phyloP scores from a whole-genome alignment of 2,329 filamentous ascomycete species.

The Parastagonospora nodorum region DNA sequence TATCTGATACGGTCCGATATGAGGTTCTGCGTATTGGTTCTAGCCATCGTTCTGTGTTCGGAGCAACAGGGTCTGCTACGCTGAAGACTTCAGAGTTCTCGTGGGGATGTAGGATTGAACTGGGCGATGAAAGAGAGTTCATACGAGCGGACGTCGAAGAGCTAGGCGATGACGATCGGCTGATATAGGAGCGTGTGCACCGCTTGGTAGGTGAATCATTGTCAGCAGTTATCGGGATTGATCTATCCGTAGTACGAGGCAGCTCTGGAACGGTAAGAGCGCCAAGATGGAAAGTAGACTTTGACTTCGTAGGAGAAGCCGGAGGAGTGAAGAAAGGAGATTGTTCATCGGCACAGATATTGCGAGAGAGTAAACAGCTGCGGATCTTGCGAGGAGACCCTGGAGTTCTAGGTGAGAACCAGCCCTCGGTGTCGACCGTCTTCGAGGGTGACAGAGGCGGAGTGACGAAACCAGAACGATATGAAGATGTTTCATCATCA shows the following conservation, averaged over 20 bases:
- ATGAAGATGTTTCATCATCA: constrained; percentile 20
- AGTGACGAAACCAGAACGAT: constrained; percentile 27
- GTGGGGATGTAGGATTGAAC: too few species aligned
- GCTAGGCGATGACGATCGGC: constrained; percentile 1
- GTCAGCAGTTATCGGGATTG: constrained; percentile 4
- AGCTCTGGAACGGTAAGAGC: constrained; percentile 21
- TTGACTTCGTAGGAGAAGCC: constrained; percentile 32
- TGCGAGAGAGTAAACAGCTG: constrained; percentile 31
- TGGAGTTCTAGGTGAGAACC: constrained; percentile 37
- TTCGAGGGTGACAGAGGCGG: constrained; percentile 44
- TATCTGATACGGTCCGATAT: too few species aligned
- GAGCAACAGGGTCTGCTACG: too few species aligned
- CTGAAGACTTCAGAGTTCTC: too few species aligned
- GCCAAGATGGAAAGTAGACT: constrained; percentile 14
- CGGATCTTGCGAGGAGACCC: constrained; percentile 36
- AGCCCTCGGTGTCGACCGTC: constrained; percentile 39
- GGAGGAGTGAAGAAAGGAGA: constrained; percentile 19
- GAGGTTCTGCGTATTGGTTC: too few species aligned
- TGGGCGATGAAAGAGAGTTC: constrained; percentile 14
- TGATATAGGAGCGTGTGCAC: background rate
- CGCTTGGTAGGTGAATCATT: constrained; percentile 18
- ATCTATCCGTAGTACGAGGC: constrained; percentile 8
- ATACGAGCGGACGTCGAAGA: constrained; percentile 7
- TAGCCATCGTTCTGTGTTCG: too few species aligned
- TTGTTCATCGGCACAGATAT: constrained; percentile 12